phyloP scores from a whole-genome alignment of 768 basidiomycete species.

The Phallus indusiatus region DNA sequence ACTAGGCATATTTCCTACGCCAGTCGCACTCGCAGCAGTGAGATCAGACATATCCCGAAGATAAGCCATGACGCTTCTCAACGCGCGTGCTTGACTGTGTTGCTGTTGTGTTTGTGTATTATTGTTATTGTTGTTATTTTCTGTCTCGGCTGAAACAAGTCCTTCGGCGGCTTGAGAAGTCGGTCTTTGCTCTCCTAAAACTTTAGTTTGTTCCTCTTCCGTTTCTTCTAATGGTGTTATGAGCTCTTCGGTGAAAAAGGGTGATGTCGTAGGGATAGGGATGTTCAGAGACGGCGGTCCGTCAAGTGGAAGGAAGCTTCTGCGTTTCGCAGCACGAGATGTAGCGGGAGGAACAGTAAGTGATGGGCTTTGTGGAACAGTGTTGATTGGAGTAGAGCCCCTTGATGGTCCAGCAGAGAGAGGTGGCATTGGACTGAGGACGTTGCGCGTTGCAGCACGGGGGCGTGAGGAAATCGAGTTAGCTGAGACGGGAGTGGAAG shows the following conservation, averaged over 20 bases:
- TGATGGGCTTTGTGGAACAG: not conserved
- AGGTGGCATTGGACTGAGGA: not conserved
- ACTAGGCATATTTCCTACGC: slow-evolving; percentile 44
- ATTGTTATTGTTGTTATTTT: slow-evolving; percentile 28
- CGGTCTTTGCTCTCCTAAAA: not conserved
- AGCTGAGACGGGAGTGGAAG: slow-evolving; percentile 17
- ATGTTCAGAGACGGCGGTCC: slow-evolving; percentile 51
- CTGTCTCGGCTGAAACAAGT: slow-evolving; percentile 6
- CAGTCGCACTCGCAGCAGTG: slow-evolving; percentile 44
- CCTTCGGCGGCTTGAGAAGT: slow-evolving; percentile 12
- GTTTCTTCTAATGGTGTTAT: slow-evolving; percentile 20
- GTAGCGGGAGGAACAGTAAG: not conserved
- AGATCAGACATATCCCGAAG: slow-evolving; percentile 93
- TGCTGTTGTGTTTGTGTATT: slow-evolving; percentile 61
- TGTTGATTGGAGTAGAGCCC: not conserved
- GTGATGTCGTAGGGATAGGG: slow-evolving; percentile 51
- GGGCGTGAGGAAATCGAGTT: slow-evolving; percentile 23
- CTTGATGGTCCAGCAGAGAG: not conserved
- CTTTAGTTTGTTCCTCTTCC: not conserved
- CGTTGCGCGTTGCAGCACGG: slow-evolving; percentile 5
- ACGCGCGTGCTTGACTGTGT: slow-evolving; percentile 67
- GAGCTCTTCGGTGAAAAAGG: slow-evolving; percentile 42
- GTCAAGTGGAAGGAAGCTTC: slow-evolving; percentile 86
- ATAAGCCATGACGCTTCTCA: slow-evolving; percentile 92
- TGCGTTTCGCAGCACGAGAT: slow-evolving; percentile 51